A percentile compares a stretch with the other conserved stretches of the same genome.
Conservation (phyloP, 2,329 filamentous ascomycete genomes). For the Nannizzia gypsea region DNA sequence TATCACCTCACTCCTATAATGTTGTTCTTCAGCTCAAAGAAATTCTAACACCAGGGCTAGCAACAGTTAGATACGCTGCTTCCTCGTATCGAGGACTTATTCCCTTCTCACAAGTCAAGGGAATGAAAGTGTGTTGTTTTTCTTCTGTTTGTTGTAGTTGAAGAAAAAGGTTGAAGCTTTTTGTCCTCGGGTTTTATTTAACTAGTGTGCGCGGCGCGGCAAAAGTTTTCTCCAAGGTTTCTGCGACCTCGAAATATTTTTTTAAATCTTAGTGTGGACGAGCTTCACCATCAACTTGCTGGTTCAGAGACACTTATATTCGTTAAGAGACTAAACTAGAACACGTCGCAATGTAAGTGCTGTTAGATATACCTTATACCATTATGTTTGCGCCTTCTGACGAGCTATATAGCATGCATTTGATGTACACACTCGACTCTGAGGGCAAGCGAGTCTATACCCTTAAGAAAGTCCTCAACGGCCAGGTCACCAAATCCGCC, state of each 20-base stretch:
- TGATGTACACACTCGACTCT: slow-evolving; percentile 75
- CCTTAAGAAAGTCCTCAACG: slow-evolving; percentile 72
- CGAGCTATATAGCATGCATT: slow-evolving; percentile 48
- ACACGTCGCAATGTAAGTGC: background rate
- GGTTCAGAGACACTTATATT: background rate
- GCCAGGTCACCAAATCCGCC: slow-evolving; percentile 86
- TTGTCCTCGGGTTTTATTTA: background rate
- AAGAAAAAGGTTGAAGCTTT: background rate
- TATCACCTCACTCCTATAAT: background rate
- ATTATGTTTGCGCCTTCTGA: background rate
- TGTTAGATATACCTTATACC: background rate
- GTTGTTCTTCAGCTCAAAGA: too few relatives aligned
- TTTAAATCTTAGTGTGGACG: background rate
- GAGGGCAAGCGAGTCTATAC: slow-evolving; percentile 87
- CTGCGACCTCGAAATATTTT: background rate
- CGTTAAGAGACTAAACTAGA: background rate
- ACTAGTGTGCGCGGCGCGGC: slow-evolving; percentile 1
- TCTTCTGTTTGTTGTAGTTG: background rate
- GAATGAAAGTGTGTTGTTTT: background rate
- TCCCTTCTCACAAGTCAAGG: background rate
- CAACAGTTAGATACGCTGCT: background rate
- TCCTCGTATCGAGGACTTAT: background rate
- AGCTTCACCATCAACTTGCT: background rate
- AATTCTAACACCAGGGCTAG: background rate
- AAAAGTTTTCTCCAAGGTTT: background rate